Conservation (phyloP, 1,139 yeast genomes). For the Casaregolazyma lundiana region DNA sequence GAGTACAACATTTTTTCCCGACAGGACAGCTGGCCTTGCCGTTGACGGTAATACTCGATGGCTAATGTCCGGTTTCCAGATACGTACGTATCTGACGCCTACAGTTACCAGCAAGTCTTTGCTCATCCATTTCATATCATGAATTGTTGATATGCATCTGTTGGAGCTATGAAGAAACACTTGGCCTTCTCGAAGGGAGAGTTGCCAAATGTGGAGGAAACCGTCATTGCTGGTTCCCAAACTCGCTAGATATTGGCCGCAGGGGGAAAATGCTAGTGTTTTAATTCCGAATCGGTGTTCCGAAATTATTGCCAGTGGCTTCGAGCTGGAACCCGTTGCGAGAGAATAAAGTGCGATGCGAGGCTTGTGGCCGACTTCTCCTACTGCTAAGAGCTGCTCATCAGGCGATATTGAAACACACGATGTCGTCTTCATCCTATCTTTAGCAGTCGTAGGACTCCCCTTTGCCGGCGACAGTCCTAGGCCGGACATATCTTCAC, state of each 20-base stretch:
- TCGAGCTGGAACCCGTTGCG: slow-evolving; percentile 41
- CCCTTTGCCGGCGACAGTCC: slow-evolving; percentile 8
- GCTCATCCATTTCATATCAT: slow-evolving; percentile 55
- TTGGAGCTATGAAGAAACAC: slow-evolving; percentile 43
- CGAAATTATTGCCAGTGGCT: slow-evolving; percentile 50
- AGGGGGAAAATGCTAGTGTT: slow-evolving; percentile 52
- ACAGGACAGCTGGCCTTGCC: slow-evolving; percentile 37
- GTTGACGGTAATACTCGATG: slow-evolving; percentile 2
- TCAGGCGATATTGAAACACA: slow-evolving; percentile 56
- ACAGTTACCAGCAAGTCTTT: slow-evolving; percentile 43
- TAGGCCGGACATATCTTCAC: slow-evolving; percentile 3
- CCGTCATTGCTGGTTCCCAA: slow-evolving; percentile 65
- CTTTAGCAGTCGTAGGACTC: slow-evolving; percentile 28
- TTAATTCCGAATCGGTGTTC: slow-evolving; percentile 65
- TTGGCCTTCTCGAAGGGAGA: slow-evolving; percentile 27
- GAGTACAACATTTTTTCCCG: slow-evolving; percentile 56
- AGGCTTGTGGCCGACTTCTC: slow-evolving; percentile 65
- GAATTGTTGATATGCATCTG: slow-evolving; percentile 55
- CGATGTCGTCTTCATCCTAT: slow-evolving; percentile 49
- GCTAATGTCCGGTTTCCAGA: slow-evolving; percentile 46
- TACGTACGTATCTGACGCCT: slow-evolving; percentile 56
- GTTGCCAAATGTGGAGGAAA: slow-evolving; percentile 55
- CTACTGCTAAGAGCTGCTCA: slow-evolving; percentile 52
- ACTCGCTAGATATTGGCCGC: slow-evolving; percentile 51
- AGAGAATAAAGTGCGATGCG: slow-evolving; percentile 55